Evolutionary conservation across 1,139 yeast species (phyloP), one percentile per base, ranked within the genome.

Genomic region (Sugiyamaella paludigena): DNA sequence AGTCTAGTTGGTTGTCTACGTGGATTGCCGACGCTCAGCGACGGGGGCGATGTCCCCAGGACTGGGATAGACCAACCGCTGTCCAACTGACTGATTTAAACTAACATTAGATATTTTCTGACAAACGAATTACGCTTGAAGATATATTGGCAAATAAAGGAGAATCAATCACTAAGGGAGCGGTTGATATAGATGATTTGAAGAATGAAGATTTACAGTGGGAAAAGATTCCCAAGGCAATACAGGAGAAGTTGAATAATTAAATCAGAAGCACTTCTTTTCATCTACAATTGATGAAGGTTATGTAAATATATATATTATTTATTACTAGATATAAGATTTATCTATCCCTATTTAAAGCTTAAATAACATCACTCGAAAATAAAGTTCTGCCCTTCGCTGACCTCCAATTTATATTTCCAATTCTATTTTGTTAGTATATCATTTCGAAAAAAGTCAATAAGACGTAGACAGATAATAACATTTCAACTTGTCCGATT

Each of bases 111-210:
- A 87, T 92, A 43, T 89, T 91, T 63, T 80, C 83, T 12, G 96
- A 91, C 63, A 74, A 80, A 32, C 74, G 77, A 54, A 78, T 87
- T 60, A 87, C 86, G 12, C 71, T 92, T 38, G 88, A 88, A 62
- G 95, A 89, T 47, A 82, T 89, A n/a, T 67, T 92, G 61, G 74
- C 74, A 28, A 82, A 83, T 0, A 78, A 85, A 58, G 97, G 97
- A 1, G 89, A 89, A 58, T 73, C 78, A 9, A 79, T 89, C 10
- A 79, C 84, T 0, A 78, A 80, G 16, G 65, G 67, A 13, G 51
- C 61, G 2, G 45, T 58, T 24, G 59, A 58, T 32, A 48, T 52
- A n/a, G 40, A 48, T 13, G 33, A 51, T 7, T 15, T 45, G 29
- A 45, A 37, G 11, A 36, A 30, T 12, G 43, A 46, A 10, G 61